Evolutionary conservation across 192 early-diverging fungal species (phyloP).

Genomic region (Jimgerdemannia flammicorona): DNA sequence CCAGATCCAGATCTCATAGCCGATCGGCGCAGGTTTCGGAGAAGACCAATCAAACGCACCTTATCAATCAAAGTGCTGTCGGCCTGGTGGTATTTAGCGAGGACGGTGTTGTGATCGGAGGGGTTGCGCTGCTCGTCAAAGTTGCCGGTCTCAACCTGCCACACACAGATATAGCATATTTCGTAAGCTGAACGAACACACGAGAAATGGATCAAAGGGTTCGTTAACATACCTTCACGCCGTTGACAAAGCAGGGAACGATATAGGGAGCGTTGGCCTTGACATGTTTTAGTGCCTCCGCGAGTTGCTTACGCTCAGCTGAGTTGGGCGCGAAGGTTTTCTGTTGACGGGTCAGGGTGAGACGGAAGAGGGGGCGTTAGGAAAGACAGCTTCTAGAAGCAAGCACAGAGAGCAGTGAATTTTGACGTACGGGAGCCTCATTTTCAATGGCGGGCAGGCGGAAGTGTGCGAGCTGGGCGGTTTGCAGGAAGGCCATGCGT

Average conservation of each 20-base stretch:
- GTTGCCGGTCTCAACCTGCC: slow-evolving; percentile 51
- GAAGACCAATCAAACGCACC: slow-evolving; percentile 5
- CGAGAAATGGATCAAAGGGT: neutral
- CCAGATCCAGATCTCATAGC: slow-evolving; percentile 7
- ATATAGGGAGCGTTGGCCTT: slow-evolving; percentile 61
- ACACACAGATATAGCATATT: neutral
- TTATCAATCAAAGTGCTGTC: slow-evolving; percentile 62
- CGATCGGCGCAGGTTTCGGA: neutral
- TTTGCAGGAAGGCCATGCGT: slow-evolving; percentile 36
- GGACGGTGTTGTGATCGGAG: slow-evolving; percentile 72
- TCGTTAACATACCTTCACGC: slow-evolving; percentile 58
- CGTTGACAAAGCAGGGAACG: slow-evolving; percentile 84
- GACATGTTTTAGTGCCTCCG: slow-evolving; percentile 77
- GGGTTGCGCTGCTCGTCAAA: slow-evolving; percentile 76
- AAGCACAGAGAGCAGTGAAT: neutral
- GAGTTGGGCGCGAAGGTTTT: slow-evolving; percentile 69
- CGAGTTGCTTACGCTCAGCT: slow-evolving; percentile 66
- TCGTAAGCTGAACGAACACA: neutral
- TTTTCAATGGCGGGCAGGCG: slow-evolving; percentile 78
- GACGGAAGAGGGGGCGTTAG: neutral
- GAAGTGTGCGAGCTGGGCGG: slow-evolving; percentile 72
- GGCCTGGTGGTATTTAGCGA: slow-evolving; percentile 86
- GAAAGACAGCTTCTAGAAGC: neutral
- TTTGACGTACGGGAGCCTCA: slow-evolving; percentile 71
- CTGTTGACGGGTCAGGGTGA: slow-evolving; percentile 2